Evolutionary conservation across 2,329 filamentous ascomycete genomes (phyloP).

Genomic region (Chaetomium olivaceum): DNA sequence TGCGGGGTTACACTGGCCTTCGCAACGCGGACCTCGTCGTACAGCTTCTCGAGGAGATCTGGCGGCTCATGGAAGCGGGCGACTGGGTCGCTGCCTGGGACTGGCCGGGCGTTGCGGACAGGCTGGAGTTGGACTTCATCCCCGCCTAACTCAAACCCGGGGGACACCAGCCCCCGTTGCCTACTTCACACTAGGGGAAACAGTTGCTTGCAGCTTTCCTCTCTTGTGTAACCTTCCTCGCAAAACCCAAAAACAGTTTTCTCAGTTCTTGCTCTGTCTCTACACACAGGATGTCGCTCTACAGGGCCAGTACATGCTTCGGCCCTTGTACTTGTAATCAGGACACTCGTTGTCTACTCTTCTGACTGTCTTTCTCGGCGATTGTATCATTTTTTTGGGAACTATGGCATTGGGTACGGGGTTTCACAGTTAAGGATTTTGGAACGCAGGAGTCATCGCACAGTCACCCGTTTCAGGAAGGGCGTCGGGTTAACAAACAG

Average conservation of each 20-base stretch:
- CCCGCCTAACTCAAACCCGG: constrained; percentile 40
- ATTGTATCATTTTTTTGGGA: background rate
- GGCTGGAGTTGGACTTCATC: constrained; percentile 58
- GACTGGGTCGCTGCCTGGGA: constrained; percentile 64
- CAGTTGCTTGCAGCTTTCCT: background rate
- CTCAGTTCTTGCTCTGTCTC: background rate
- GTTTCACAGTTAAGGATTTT: background rate
- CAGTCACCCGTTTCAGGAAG: background rate
- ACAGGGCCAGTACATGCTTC: background rate
- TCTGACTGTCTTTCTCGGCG: background rate
- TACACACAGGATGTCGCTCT: background rate
- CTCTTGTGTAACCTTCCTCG: background rate
- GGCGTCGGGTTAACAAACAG: background rate
- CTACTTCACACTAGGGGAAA: background rate
- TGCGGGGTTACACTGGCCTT: constrained; percentile 61
- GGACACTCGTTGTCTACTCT: background rate
- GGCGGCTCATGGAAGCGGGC: constrained; percentile 58
- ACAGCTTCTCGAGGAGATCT: constrained; percentile 59
- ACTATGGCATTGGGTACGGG: background rate
- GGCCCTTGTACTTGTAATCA: constrained; percentile 7
- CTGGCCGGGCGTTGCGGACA: constrained; percentile 59
- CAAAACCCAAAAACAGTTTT: background rate
- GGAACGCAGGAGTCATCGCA: background rate
- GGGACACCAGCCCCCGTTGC: background rate
- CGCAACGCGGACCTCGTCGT: constrained; percentile 57